These are phyloP conservation scores for Lophium mytilinum DNA, from an alignment of 495 filamentous ascomycete genomes.

Conservation along the genomic window DNA sequence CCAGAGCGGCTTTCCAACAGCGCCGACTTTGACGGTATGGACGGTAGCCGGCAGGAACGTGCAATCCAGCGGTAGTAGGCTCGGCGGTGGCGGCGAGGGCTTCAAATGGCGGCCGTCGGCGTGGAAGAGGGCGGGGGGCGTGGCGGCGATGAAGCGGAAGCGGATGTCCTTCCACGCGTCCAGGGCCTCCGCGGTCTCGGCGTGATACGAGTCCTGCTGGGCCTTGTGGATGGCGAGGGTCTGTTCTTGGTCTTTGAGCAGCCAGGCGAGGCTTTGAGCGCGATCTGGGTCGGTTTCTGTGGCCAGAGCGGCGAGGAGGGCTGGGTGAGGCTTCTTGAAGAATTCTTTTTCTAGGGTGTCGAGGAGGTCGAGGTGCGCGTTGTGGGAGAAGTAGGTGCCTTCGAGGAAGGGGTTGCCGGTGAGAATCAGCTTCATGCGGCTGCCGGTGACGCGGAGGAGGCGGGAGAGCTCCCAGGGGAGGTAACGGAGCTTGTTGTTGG, in stretches of 20 bases:
- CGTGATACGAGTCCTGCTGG: background rate
- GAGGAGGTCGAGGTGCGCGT: background rate
- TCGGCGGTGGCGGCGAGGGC: background rate
- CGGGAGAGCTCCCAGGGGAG: constrained; percentile 65
- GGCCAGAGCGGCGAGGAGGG: background rate
- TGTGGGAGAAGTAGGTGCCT: constrained; percentile 27
- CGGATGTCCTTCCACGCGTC: background rate
- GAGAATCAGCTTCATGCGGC: constrained; percentile 39
- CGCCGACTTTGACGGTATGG: background rate
- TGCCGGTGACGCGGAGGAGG: constrained; percentile 42
- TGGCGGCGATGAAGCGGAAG: background rate
- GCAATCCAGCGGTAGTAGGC: background rate
- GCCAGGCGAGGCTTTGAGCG: background rate
- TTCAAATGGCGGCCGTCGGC: background rate
- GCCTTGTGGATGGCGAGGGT: background rate
- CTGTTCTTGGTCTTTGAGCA: background rate
- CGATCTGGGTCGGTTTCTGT: background rate
- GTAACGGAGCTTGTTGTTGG: constrained; percentile 56
- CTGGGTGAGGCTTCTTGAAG: background rate
- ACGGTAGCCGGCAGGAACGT: background rate
- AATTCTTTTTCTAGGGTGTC: background rate
- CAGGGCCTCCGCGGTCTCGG: background rate
- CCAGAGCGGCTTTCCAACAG: background rate
- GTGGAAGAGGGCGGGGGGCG: background rate
- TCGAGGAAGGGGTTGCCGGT: constrained; percentile 43